These are phyloP conservation scores for Aphanocladium album DNA, from an alignment of 2,329 filamentous ascomycete species.

Conservation along the genomic window DNA sequence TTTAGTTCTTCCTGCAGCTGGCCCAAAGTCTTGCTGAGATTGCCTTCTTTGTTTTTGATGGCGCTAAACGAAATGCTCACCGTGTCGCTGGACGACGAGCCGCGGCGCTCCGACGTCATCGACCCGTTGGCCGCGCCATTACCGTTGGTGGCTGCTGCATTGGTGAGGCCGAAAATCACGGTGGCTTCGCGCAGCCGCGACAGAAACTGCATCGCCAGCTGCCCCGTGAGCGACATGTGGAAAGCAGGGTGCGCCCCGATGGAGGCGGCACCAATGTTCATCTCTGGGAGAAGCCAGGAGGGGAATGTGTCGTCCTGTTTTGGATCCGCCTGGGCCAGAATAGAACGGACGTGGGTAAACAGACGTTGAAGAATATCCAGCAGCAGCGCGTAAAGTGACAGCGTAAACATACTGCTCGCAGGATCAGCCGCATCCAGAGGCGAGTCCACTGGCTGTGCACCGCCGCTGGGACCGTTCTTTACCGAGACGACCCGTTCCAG, in stretches of 20 bases:
- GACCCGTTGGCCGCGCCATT: background rate
- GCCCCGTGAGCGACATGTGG: slow-evolving; percentile 38
- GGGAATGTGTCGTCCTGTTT: slow-evolving; percentile 22
- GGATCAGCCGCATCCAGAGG: slow-evolving; percentile 28
- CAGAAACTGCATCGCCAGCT: slow-evolving; percentile 38
- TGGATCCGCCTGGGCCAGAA: slow-evolving; percentile 26
- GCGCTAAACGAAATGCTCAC: slow-evolving; percentile 22
- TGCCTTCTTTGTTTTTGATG: slow-evolving; percentile 18
- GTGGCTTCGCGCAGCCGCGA: slow-evolving; percentile 30
- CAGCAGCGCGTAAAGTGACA: slow-evolving; percentile 35
- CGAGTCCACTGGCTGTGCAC: background rate
- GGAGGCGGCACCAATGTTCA: slow-evolving; percentile 36
- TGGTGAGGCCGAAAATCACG: slow-evolving; percentile 22
- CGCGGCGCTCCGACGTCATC: slow-evolving; percentile 13
- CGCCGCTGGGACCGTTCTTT: background rate
- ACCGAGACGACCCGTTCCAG: slow-evolving; percentile 11
- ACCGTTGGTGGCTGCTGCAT: slow-evolving; percentile 12
- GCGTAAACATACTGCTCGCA: slow-evolving; percentile 33
- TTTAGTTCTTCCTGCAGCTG: slow-evolving; percentile 19
- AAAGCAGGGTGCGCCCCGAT: slow-evolving; percentile 35
- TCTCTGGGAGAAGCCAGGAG: slow-evolving; percentile 36
- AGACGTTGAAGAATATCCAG: slow-evolving; percentile 37
- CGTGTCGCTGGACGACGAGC: slow-evolving; percentile 25
- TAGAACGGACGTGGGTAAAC: slow-evolving; percentile 31
- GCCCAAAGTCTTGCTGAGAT: slow-evolving; percentile 17